Conservation (phyloP, 371 early-diverging fungal species). For the Quaeritorhiza haematococci region DNA sequence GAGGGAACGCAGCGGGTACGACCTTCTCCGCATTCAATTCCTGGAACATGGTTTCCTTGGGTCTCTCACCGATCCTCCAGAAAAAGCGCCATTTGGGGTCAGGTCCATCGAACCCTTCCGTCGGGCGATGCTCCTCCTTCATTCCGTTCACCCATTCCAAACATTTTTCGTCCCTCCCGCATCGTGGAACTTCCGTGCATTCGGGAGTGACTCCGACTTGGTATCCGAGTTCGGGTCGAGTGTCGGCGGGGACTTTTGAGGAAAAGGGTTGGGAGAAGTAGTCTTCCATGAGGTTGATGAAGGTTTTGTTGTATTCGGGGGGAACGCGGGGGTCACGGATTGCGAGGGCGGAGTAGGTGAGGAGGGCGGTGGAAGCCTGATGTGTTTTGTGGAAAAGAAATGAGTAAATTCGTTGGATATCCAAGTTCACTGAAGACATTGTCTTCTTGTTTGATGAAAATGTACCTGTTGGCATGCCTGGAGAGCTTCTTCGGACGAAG, state of each 20-base stretch:
- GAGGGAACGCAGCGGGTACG: slow-evolving; percentile 45
- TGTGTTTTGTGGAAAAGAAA: neutral
- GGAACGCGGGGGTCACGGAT: slow-evolving; percentile 62
- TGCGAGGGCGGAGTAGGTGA: slow-evolving; percentile 57
- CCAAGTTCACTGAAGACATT: neutral
- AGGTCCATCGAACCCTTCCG: slow-evolving; percentile 40
- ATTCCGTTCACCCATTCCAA: slow-evolving; percentile 24
- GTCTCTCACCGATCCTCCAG: slow-evolving; percentile 48
- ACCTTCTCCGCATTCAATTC: slow-evolving; percentile 58
- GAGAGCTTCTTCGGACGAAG: slow-evolving; percentile 38
- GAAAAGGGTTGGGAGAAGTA: slow-evolving; percentile 59
- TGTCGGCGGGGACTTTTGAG: slow-evolving; percentile 54
- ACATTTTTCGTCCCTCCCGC: slow-evolving; percentile 57
- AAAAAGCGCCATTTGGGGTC: slow-evolving; percentile 74
- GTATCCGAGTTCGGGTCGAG: slow-evolving; percentile 49
- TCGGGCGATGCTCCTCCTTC: slow-evolving; percentile 30
- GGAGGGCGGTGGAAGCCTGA: slow-evolving; percentile 56
- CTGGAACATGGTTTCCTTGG: slow-evolving; percentile 49
- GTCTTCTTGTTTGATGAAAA: neutral
- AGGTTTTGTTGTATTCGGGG: slow-evolving; percentile 46
- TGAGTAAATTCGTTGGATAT: neutral
- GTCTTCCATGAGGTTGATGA: slow-evolving; percentile 62
- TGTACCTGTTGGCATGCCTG: slow-evolving; percentile 41
- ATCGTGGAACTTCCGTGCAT: slow-evolving; percentile 59
- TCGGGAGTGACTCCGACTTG: slow-evolving; percentile 66